These are phyloP conservation scores for Rhizophagus clarus DNA, from an alignment of 192 early-diverging fungal species.

Conservation along the genomic window DNA sequence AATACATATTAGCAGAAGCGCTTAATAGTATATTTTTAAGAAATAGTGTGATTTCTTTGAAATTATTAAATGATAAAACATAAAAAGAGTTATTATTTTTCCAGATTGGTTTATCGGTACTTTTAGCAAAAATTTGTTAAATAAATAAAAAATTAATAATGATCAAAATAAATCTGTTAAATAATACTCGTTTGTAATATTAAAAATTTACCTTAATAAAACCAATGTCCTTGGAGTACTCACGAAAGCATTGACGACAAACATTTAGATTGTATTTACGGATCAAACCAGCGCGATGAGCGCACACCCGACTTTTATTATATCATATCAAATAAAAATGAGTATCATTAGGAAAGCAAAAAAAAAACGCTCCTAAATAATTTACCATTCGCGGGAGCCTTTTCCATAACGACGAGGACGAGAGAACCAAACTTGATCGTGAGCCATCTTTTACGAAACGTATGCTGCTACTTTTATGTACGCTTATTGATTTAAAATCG, in stretches of 20 bases:
- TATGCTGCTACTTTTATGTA: not conserved
- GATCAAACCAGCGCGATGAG: constrained; percentile 99
- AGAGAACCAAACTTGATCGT: constrained; percentile 97
- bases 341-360: not conserved
- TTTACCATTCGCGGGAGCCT: constrained; percentile 96
- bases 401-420: constrained; percentile 96
- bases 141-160: too few species aligned
- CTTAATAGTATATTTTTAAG: too few species aligned
- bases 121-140: too few species aligned
- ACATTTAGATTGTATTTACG: constrained; percentile 99
- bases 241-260: constrained; percentile 99
- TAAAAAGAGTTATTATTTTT: too few species aligned
- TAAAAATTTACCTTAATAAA: constrained; percentile 86
- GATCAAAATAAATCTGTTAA: too few species aligned
- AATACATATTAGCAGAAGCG: too few species aligned
- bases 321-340: not conserved
- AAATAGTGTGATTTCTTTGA: too few species aligned
- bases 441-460: constrained; percentile 75
- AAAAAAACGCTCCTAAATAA: constrained; percentile 8
- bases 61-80: too few species aligned
- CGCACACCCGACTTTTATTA: constrained; percentile 86
- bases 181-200: too few species aligned
- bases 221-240: constrained; percentile 97
- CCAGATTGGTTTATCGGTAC: too few species aligned
- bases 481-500: not conserved